These are phyloP conservation scores for Prunus yedoensis DNA, from an alignment of 331 rosid genomes.

Conservation along the genomic window DNA sequence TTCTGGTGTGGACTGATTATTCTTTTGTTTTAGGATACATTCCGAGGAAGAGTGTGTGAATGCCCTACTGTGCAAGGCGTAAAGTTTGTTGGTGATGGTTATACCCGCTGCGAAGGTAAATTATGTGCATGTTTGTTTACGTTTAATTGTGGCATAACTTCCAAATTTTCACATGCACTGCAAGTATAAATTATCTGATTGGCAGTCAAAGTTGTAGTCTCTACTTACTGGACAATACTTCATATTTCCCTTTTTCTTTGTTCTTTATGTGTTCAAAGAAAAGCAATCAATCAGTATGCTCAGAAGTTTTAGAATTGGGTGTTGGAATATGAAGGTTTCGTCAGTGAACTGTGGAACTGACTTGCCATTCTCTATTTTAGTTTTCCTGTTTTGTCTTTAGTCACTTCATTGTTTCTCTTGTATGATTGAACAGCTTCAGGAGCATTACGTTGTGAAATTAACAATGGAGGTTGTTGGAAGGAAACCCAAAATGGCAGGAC, in stretches of 20 bases:
- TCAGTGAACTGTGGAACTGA: not conserved
- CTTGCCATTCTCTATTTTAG: not conserved
- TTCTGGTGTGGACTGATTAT: conserved; percentile 4
- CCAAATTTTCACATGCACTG: not conserved
- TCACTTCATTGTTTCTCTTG: not conserved
- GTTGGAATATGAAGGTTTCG: not conserved
- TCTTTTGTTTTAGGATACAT: conserved; percentile 65
- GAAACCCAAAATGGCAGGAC: conserved; percentile 42
- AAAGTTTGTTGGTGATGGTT: conserved; percentile 85
- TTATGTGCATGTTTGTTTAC: conserved; percentile 1
- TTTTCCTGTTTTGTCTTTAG: not conserved
- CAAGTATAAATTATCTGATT: not conserved
- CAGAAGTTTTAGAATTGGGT: not conserved
- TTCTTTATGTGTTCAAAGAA: not conserved
- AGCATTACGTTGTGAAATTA: conserved; percentile 69
- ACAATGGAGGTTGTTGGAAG: conserved; percentile 99
- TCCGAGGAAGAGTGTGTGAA: conserved; percentile 95
- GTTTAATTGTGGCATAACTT: not conserved
- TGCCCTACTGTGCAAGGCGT: conserved; percentile 86
- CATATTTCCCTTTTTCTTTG: not conserved
- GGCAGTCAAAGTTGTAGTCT: not conserved
- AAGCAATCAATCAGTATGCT: too few species aligned
- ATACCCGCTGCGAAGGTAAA: conserved; percentile 87
- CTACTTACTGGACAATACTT: not conserved
- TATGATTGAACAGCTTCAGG: conserved; percentile 67